Evolutionary conservation across 495 filamentous ascomycete species (phyloP), one percentile per base, ranked within the genome.

Genomic region (Cercophora scortea): DNA sequence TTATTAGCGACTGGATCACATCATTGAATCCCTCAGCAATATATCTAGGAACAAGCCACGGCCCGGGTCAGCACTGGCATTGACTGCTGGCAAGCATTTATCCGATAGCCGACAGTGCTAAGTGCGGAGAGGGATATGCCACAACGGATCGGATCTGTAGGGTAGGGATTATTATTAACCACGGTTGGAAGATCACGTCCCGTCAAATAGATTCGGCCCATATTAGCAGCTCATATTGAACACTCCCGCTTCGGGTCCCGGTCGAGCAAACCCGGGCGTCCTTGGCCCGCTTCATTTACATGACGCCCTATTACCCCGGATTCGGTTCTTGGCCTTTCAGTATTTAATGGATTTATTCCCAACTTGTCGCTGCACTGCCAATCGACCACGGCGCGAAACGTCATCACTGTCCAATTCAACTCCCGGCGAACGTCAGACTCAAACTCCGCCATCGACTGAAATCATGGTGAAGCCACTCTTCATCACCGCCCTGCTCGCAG

Each of bases 391-490:
- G 25, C 25, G 25, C 25, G 25, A 25, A 25, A 2, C 25, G 5
- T 25, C 25, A 25, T 25, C 25, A 25, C 25, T 25, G 25, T 25
- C 25, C 25, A 25, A 25, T 5, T 25, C 25, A 25, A 25, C 25
- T 25, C n/a, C n/a, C 25, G 25, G 25, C 2, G 5, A 16, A 41
- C 1, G 15, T 41, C 13, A 12, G 38, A 12, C 15, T 41, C 12
- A 41, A 41, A 41, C 7, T 7, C 12, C 7, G 38, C 15, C 4
- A 41, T 12, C 11, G 7, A 16, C 11, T 16, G 45, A 11, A n/a
- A 53, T 7, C 33, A 57, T 57, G 54, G 52, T 54, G 33, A 64
- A 57, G 49, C 8, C 49, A 6, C 25, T 18, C 13, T 17, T 55
- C 18, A 10, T 53, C 32, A 48, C 53, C 18, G 53, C 49, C 44